Conservation (phyloP, 2,329 filamentous ascomycete species). For the Penicillium sp. region DNA sequence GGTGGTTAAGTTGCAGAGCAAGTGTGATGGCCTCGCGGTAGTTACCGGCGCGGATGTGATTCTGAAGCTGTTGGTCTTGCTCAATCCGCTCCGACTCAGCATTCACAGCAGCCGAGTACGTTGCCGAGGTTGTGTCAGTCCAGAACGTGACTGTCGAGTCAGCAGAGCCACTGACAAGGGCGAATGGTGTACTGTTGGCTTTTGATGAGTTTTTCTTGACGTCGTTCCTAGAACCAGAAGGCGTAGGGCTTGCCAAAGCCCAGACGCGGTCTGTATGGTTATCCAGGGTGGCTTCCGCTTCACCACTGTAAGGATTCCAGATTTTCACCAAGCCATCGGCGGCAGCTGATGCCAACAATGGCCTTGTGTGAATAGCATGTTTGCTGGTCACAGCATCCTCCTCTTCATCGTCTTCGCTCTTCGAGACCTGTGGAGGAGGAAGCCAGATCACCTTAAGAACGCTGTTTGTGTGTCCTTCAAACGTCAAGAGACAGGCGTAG, state of each 20-base stretch:
- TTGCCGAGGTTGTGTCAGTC: slow-evolving; percentile 81
- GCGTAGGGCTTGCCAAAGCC: slow-evolving; percentile 67
- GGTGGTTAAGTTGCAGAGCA: slow-evolving; percentile 89
- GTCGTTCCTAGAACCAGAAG: slow-evolving; percentile 30
- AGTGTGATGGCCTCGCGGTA: slow-evolving; percentile 91
- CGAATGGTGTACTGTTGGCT: slow-evolving; percentile 46
- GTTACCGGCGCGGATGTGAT: slow-evolving; percentile 79
- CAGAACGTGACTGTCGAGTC: slow-evolving; percentile 94
- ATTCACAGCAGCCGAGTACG: slow-evolving; percentile 65
- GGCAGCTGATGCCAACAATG: slow-evolving; percentile 69
- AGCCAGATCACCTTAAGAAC: slow-evolving; percentile 93
- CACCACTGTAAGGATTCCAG: slow-evolving; percentile 82
- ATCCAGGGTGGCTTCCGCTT: slow-evolving; percentile 82
- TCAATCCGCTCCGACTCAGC: slow-evolving; percentile 77
- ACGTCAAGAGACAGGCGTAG: slow-evolving; percentile 86
- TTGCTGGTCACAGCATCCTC: slow-evolving; percentile 25
- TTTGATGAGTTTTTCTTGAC: slow-evolving; percentile 26
- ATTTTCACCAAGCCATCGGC: slow-evolving; percentile 95
- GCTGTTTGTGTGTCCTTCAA: slow-evolving; percentile 94
- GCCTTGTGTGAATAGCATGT: slow-evolving; percentile 28
- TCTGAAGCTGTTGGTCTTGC: slow-evolving; percentile 89
- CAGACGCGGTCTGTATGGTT: slow-evolving; percentile 96
- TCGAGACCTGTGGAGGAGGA: slow-evolving; percentile 42
- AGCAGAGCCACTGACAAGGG: slow-evolving; percentile 81
- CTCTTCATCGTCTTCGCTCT: slow-evolving; percentile 30